Conservation (phyloP, 2,329 filamentous ascomycete genomes). For the Mollisia scopiformis region DNA sequence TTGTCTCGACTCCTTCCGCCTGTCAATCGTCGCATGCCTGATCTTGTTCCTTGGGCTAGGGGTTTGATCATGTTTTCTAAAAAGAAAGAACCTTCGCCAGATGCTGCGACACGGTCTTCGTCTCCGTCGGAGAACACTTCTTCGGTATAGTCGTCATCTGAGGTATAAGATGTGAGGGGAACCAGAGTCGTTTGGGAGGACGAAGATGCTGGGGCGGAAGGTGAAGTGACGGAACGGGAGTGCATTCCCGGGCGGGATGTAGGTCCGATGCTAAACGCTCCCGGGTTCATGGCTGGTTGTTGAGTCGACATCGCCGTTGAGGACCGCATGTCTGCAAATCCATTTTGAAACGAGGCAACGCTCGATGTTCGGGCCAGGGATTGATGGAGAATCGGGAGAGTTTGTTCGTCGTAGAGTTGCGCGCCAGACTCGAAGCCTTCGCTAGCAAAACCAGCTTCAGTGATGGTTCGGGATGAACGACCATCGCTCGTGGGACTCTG, state of each 20-base stretch:
- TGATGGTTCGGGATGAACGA: constrained; percentile 64
- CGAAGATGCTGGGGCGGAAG: constrained; percentile 61
- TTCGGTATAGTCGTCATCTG: constrained; percentile 76
- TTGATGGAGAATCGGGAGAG: constrained; percentile 85
- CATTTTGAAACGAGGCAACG: constrained; percentile 80
- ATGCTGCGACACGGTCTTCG: constrained; percentile 44
- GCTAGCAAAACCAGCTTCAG: constrained; percentile 65
- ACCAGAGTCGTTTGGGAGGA: constrained; percentile 55
- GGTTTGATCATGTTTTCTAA: constrained; percentile 65
- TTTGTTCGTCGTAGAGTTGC: constrained; percentile 90
- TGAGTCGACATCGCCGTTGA: constrained; percentile 57
- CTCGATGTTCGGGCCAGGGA: constrained; percentile 73
- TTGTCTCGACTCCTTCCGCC: constrained; percentile 48
- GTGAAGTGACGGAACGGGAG: constrained; percentile 82
- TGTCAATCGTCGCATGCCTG: constrained; percentile 64
- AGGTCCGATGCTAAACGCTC: constrained; percentile 53
- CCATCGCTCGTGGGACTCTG: constrained; percentile 61
- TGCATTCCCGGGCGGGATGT: constrained; percentile 70
- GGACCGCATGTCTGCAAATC: constrained; percentile 74
- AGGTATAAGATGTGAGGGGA: constrained; percentile 59
- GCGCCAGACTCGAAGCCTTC: constrained; percentile 75
- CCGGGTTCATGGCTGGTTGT: constrained; percentile 63
- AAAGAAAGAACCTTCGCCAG: constrained; percentile 49
- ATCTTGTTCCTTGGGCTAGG: constrained; percentile 57
- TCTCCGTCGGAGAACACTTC: constrained; percentile 82